Percentiles rank a stretch among this genome's conserved stretches.
Evolutionary conservation across 1,284 basidiomycete genomes (phyloP).

Genomic region (Moesziomyces globuligerus): DNA sequence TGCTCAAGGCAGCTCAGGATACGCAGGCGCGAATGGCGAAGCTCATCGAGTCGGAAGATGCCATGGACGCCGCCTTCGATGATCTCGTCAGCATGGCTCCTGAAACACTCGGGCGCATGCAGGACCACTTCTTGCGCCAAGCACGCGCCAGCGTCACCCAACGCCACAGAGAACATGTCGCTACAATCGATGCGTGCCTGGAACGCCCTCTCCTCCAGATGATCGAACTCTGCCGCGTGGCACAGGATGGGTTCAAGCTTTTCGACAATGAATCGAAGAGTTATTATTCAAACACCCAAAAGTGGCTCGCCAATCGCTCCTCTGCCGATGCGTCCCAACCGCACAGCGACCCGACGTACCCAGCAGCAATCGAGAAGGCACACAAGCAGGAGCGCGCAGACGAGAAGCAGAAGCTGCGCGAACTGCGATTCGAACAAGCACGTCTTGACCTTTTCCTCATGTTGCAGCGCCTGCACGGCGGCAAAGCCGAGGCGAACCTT

Average conservation of each 20-base stretch:
- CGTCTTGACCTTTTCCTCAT: constrained; percentile 43
- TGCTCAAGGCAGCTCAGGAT: constrained; percentile 39
- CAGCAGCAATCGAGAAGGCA: constrained; percentile 6
- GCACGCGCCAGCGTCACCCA: constrained; percentile 19
- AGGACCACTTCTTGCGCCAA: constrained; percentile 10
- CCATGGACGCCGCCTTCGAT: constrained; percentile 37
- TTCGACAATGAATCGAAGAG: constrained; percentile 55
- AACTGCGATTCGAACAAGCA: constrained; percentile 50
- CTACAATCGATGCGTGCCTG: constrained; percentile 30
- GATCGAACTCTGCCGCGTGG: constrained; percentile 43
- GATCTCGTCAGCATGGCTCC: constrained; percentile 29
- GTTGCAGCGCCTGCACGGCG: constrained; percentile 43
- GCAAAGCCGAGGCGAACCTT: constrained; percentile 44
- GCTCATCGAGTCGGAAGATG: constrained; percentile 37
- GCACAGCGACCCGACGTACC: neutral
- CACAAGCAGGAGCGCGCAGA: constrained; percentile 45
- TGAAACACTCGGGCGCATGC: constrained; percentile 33
- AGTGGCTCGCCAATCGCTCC: constrained; percentile 51
- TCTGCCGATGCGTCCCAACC: neutral
- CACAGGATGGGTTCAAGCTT: constrained; percentile 38
- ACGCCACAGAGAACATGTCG: constrained; percentile 23
- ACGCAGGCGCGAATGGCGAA: constrained; percentile 17
- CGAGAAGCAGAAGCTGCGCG: constrained; percentile 56
- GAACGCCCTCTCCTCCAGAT: constrained; percentile 43
- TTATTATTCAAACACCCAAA: constrained; percentile 60